Conservation (phyloP, 495 filamentous ascomycete genomes). For the Penicillium atrosanguineum region DNA sequence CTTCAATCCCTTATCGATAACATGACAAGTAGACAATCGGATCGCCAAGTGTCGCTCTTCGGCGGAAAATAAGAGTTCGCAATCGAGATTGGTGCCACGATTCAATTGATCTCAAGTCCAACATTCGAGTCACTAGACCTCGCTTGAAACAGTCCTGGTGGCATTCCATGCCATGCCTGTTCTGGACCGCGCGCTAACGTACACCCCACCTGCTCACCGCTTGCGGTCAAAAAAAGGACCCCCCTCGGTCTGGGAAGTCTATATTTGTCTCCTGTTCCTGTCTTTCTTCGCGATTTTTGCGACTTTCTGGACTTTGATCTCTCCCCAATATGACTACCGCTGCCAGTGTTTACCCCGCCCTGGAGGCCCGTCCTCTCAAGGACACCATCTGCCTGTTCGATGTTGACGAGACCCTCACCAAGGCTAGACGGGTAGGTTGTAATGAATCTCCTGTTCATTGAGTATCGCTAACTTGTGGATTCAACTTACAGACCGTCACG, state of each 20-base stretch:
- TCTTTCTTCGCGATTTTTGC: constrained; percentile 5
- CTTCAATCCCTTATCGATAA: constrained; percentile 19
- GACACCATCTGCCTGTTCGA: constrained; percentile 93
- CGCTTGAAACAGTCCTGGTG: constrained; percentile 4
- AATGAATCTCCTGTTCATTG: not conserved
- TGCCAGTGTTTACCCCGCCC: constrained; percentile 63
- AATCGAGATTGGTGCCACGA: not conserved
- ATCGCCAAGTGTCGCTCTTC: not conserved
- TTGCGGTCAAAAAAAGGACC: constrained; percentile 31
- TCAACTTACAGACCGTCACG: constrained; percentile 49
- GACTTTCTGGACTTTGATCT: not conserved
- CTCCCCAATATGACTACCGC: constrained; percentile 41
- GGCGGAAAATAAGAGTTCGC: not conserved
- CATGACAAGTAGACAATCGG: not conserved
- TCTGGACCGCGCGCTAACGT: constrained; percentile 15
- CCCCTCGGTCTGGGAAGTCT: constrained; percentile 7
- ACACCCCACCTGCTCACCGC: constrained; percentile 28
- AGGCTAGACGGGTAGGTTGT: constrained; percentile 63
- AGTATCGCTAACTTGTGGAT: constrained; percentile 10
- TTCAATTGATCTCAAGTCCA: not conserved
- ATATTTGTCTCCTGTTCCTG: constrained; percentile 16
- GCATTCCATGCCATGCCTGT: constrained; percentile 13
- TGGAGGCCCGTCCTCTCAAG: constrained; percentile 77
- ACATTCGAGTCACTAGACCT: not conserved
- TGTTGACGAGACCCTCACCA: constrained; percentile 86